These are phyloP conservation scores for Penicillium nordicum DNA, from an alignment of 2,329 filamentous ascomycete species.

Conservation along the genomic window DNA sequence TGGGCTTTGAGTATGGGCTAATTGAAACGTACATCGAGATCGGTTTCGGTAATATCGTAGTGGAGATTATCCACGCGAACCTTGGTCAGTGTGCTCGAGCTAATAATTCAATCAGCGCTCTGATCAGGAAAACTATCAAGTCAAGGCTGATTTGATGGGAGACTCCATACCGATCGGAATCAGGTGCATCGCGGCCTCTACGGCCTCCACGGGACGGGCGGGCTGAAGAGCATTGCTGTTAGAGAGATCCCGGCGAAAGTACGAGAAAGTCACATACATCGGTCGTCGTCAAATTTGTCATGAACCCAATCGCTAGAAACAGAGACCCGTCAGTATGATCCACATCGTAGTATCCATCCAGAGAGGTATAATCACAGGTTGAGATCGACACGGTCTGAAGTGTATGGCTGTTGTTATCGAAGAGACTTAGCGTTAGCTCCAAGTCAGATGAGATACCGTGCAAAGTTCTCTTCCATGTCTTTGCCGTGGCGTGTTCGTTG, in stretches of 20 bases:
- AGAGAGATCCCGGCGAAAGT: conserved; percentile 16
- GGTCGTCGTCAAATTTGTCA: conserved; percentile 77
- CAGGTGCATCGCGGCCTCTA: conserved; percentile 38
- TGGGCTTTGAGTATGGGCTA: neutral
- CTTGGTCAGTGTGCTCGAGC: conserved; percentile 61
- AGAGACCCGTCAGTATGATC: conserved; percentile 8
- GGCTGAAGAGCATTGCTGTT: conserved; percentile 27
- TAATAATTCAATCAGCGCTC: conserved; percentile 31
- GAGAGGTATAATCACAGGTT: conserved; percentile 39
- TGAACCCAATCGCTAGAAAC: conserved; percentile 84
- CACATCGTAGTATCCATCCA: neutral
- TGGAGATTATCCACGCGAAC: conserved; percentile 86
- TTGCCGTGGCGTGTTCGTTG: conserved; percentile 23
- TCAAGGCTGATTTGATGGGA: neutral
- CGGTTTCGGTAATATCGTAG: conserved; percentile 82
- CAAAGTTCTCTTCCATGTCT: conserved; percentile 33
- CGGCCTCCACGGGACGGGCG: conserved; percentile 45
- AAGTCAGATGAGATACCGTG: conserved; percentile 38
- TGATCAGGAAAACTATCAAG: neutral
- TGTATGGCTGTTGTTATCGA: conserved; percentile 43
- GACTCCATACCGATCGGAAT: conserved; percentile 34
- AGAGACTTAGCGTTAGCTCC: conserved; percentile 45
- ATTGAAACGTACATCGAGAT: conserved; percentile 64
- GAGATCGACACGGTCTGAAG: conserved; percentile 45
- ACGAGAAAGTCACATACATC: conserved; percentile 41